Conservation (phyloP, 805 yeast genomes). For the Metschnikowia reukaufii region DNA sequence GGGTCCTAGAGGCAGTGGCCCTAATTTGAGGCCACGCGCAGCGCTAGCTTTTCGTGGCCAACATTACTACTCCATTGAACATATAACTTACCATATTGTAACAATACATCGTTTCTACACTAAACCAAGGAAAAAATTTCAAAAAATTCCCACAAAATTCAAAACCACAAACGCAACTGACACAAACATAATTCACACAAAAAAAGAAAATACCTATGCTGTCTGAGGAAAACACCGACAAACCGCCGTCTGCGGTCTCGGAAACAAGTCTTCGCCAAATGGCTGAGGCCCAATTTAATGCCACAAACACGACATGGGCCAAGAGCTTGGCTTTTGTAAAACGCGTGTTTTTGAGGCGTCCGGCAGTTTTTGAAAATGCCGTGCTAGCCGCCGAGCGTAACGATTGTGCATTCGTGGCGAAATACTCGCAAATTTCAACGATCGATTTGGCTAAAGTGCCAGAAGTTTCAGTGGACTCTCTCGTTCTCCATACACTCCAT, state of each 20-base stretch:
- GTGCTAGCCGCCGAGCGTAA: slow-evolving; percentile 48
- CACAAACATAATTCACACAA: too few relatives aligned
- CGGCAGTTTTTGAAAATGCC: slow-evolving; percentile 41
- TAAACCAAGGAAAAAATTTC: too few relatives aligned
- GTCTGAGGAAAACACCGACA: slow-evolving; percentile 8
- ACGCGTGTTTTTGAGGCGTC: slow-evolving; percentile 22
- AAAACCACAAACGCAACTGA: too few relatives aligned
- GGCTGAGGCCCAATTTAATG: slow-evolving; percentile 13
- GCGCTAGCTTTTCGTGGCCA: too few relatives aligned
- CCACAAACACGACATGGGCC: slow-evolving; percentile 22
- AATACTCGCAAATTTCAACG: slow-evolving; percentile 42
- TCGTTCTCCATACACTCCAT: slow-evolving; percentile 43
- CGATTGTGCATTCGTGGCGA: slow-evolving; percentile 55
- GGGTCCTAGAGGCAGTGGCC: too few relatives aligned
- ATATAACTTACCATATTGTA: too few relatives aligned
- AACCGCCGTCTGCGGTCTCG: slow-evolving; percentile 3
- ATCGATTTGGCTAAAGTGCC: slow-evolving; percentile 30
- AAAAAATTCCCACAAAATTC: too few relatives aligned
- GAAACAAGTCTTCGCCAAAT: slow-evolving; percentile 9
- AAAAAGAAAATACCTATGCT: too few relatives aligned
- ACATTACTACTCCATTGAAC: too few relatives aligned
- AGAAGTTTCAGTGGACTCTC: slow-evolving; percentile 25
- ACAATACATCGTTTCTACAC: too few relatives aligned
- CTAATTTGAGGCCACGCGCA: too few relatives aligned
- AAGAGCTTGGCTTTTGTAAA: slow-evolving; percentile 31